phyloP scores from a whole-genome alignment of 1,284 basidiomycete species.

The Termitomyces sp. region DNA sequence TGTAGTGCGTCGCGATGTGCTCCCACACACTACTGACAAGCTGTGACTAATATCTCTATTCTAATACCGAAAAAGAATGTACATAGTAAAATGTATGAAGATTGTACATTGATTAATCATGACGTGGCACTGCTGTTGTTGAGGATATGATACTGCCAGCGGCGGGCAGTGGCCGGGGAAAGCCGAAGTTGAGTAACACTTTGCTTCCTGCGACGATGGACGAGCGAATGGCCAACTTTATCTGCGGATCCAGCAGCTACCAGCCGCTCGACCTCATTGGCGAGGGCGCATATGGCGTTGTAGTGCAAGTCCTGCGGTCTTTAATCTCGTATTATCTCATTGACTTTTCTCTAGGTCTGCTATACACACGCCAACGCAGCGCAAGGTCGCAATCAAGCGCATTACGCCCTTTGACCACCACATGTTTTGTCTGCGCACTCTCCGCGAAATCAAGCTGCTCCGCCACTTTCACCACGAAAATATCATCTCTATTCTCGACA shows the following conservation, averaged over 20 bases:
- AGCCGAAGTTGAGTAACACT: neutral
- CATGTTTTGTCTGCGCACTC: constrained; percentile 83
- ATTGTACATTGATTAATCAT: constrained; percentile 1
- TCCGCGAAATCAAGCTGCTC: constrained; percentile 87
- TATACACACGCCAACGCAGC: constrained; percentile 9
- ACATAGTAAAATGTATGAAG: constrained; percentile 2
- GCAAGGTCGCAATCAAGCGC: constrained; percentile 16
- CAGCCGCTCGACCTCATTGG: constrained; percentile 77
- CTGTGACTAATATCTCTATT: neutral
- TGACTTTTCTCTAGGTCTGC: constrained; percentile 13
- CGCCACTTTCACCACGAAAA: constrained; percentile 75
- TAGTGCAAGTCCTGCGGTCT: constrained; percentile 43
- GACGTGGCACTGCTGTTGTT: neutral
- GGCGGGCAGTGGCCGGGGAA: neutral
- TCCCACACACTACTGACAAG: neutral
- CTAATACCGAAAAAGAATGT: neutral
- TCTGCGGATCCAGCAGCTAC: constrained; percentile 55
- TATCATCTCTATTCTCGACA: constrained; percentile 84
- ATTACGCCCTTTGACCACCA: constrained; percentile 86
- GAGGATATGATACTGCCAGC: neutral
- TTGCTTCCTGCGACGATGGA: constrained; percentile 28
- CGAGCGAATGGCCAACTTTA: constrained; percentile 51
- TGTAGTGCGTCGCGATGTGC: neutral
- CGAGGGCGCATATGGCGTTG: constrained; percentile 76
- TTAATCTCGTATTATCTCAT: neutral